Percentiles rank a stretch among this genome's conserved stretches.
phyloP scores from a whole-genome alignment of 345 rosid species.

The Xanthoceras sorbifolium region DNA sequence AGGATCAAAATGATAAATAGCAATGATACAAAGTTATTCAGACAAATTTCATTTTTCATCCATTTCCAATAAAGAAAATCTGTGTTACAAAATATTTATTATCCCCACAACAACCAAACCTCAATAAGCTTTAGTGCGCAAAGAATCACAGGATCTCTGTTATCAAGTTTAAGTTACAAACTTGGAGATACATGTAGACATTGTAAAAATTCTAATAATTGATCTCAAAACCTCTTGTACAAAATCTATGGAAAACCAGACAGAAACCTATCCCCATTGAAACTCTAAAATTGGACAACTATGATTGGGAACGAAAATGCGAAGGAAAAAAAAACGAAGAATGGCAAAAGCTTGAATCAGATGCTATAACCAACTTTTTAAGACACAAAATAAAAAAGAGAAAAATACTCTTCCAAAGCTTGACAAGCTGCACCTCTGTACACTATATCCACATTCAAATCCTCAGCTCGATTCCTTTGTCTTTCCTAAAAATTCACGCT shows the following conservation, averaged over 20 bases:
- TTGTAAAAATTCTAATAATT: neutral
- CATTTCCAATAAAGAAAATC: neutral
- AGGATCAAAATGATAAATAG: neutral
- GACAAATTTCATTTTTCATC: slow-evolving; percentile 8
- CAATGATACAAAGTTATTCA: neutral
- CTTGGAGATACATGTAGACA: neutral
- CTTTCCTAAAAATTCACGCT: slow-evolving; percentile 7
- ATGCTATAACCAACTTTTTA: neutral
- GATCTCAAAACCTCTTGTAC: slow-evolving; percentile 16
- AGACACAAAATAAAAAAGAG: neutral
- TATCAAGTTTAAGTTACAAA: slow-evolving; percentile 3
- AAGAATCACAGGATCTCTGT: slow-evolving; percentile 10
- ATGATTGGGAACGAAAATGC: neutral
- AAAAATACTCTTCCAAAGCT: slow-evolving; percentile 20
- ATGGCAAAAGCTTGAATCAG: slow-evolving; percentile 11
- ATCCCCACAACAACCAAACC: slow-evolving; percentile 11
- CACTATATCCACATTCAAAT: slow-evolving; percentile 23
- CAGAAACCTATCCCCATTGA: slow-evolving; percentile 17
- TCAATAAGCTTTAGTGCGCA: slow-evolving; percentile 13
- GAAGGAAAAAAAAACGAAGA: slow-evolving; percentile 1
- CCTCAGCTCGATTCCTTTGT: neutral
- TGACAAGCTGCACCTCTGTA: slow-evolving; percentile 27
- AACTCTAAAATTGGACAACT: neutral
- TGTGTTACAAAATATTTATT: slow-evolving; percentile 9
- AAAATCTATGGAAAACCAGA: slow-evolving; percentile 22